These are phyloP conservation scores for Veloporphyrellus conicus DNA, from an alignment of 1,284 basidiomycete genomes.

Conservation along the genomic window DNA sequence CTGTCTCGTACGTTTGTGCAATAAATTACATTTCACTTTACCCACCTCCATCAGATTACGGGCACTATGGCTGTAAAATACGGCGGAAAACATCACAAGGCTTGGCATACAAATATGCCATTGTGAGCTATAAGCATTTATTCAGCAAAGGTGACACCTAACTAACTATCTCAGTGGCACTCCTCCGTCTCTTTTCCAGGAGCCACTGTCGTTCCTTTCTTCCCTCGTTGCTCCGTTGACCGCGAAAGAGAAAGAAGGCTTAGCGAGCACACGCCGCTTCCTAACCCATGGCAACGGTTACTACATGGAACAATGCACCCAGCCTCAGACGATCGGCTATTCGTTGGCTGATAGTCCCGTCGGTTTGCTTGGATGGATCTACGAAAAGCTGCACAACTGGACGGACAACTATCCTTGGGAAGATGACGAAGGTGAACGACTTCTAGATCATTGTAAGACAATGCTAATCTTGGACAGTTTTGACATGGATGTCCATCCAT, in stretches of 20 bases:
- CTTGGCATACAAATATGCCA: conserved; percentile 46
- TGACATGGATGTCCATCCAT: conserved; percentile 57
- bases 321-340: conserved; percentile 57
- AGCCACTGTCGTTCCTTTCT: conserved; percentile 30
- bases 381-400: conserved; percentile 54
- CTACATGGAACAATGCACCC: conserved; percentile 40
- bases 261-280: conserved; percentile 34
- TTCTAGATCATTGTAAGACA: conserved; percentile 3
- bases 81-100: conserved; percentile 41
- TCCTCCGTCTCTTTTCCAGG: conserved; percentile 23
- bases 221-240: conserved; percentile 30
- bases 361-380: conserved; percentile 56
- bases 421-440: conserved; percentile 45
- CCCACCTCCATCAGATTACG: conserved; percentile 34
- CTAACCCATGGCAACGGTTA: conserved; percentile 39
- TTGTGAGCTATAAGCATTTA: conserved; percentile 24
- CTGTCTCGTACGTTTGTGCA: conserved; percentile 28
- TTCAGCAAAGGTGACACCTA: neutral
- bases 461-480: conserved; percentile 32
- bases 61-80: conserved; percentile 38
- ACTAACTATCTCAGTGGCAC: conserved; percentile 15
- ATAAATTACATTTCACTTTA: neutral
- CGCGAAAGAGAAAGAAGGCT: conserved; percentile 36
- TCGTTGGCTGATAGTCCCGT: conserved; percentile 52
- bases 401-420: conserved; percentile 50